These are phyloP conservation scores for Neurospora pannonica DNA, from an alignment of 495 filamentous ascomycete genomes.

Conservation along the genomic window DNA sequence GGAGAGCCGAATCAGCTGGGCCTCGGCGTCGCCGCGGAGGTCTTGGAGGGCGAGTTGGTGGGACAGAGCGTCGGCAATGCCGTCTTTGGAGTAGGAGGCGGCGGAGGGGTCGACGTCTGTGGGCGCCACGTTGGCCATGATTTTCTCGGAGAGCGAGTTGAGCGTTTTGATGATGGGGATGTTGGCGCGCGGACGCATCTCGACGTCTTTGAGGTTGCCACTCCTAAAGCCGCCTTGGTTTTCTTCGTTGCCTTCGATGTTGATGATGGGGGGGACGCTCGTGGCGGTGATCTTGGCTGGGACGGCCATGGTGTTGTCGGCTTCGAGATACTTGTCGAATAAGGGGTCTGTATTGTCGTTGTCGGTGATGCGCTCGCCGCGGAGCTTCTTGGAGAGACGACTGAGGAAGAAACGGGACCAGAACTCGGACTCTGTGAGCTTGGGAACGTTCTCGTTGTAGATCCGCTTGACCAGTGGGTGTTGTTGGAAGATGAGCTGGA, in stretches of 20 bases:
- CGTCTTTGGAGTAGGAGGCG: conserved; percentile 38
- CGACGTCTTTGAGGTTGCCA: conserved; percentile 77
- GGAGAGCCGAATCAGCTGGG: conserved; percentile 70
- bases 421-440: conserved; percentile 67
- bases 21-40: conserved; percentile 62
- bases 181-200: conserved; percentile 63
- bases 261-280: conserved; percentile 77
- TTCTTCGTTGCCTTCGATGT: conserved; percentile 88
- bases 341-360: conserved; percentile 61
- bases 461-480: conserved; percentile 84
- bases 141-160: conserved; percentile 80
- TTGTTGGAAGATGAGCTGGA: conserved; percentile 83
- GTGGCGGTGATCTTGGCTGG: conserved; percentile 41
- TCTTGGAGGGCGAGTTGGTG: conserved; percentile 70
- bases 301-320: conserved; percentile 48
- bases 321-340: conserved; percentile 75
- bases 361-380: conserved; percentile 74
- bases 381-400: conserved; percentile 79
- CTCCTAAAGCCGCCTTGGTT: conserved; percentile 57
- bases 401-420: conserved; percentile 91
- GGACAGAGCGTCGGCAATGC: conserved; percentile 67
- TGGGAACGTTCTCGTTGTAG: conserved; percentile 89
- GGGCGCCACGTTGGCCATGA: conserved; percentile 76
- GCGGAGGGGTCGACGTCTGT: conserved; percentile 49
- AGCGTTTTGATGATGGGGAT: conserved; percentile 66